Percentiles rank a stretch among this genome's conserved stretches.
Evolutionary conservation across 345 rosid genomes (phyloP).

Genomic region (Euphorbia tirucalli): DNA sequence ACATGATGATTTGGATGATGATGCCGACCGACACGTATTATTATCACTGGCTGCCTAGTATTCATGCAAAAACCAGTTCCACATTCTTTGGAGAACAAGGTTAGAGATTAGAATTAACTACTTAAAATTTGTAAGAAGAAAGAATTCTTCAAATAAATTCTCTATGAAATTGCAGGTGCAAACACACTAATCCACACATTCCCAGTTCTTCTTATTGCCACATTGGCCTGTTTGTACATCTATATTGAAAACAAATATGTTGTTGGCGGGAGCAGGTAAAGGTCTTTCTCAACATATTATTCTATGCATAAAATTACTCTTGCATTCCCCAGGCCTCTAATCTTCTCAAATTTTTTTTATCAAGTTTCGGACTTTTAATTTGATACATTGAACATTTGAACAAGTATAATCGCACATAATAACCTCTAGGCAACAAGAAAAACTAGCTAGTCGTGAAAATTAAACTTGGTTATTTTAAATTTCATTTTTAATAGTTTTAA

Average conservation of each 20-base stretch:
- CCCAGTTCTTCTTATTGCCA: slow-evolving; percentile 62
- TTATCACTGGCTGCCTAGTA: slow-evolving; percentile 35
- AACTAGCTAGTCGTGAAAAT: too few relatives aligned
- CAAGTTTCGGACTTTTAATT: too few relatives aligned
- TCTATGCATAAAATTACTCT: too few relatives aligned
- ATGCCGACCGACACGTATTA: slow-evolving; percentile 54
- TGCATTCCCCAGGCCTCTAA: too few relatives aligned
- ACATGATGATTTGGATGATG: slow-evolving; percentile 64
- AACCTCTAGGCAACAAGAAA: too few relatives aligned
- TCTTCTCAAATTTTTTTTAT: too few relatives aligned
- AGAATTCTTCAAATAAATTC: too few relatives aligned
- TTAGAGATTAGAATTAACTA: slow-evolving; percentile 4
- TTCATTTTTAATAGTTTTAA: too few relatives aligned
- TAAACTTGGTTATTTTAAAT: too few relatives aligned
- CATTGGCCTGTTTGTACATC: slow-evolving; percentile 52
- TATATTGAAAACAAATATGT: slow-evolving; percentile 44
- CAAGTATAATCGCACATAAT: too few relatives aligned
- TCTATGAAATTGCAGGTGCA: slow-evolving; percentile 34
- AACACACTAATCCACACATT: slow-evolving; percentile 46
- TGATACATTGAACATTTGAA: too few relatives aligned
- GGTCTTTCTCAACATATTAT: too few relatives aligned
- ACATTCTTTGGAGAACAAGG: slow-evolving; percentile 65
- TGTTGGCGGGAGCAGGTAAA: slow-evolving; percentile 11
- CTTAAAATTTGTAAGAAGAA: not conserved
- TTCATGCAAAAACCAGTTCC: slow-evolving; percentile 40